Base-by-base conservation (phyloP, 768 basidiomycete species). In the Kwoniella sp. region DNA sequence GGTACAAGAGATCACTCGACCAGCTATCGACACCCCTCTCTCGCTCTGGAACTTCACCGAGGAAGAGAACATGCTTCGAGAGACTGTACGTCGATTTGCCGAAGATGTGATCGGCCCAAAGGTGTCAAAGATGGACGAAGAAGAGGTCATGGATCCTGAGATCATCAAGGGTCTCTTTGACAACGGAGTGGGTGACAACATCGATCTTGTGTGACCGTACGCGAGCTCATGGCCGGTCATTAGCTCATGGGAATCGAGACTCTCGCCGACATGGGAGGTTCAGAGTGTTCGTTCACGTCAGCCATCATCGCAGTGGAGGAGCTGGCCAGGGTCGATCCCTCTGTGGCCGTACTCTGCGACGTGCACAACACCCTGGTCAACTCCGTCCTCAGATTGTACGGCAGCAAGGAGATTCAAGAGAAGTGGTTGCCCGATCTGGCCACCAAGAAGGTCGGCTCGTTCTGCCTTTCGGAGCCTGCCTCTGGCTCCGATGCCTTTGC, bases 211-310 rank as follows among this genome's bases (percentile, higher is more conserved):
- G 3, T 25, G 5, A 12, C 14, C 17, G 22, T 14, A 23, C 26
- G 11, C 19, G 3, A 46, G 38, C 48, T 33, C 29, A 50, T 17
- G 38, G 5, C 22, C 17, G n/a, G 9, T 31, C 7, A 12, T n/a
- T 52, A 95, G 90, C 81, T 98, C 40, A 99, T 99, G 95, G 93
- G 89, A 31, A 93, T 99, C 52, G 95, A 98, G 76, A 96, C 89
- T 6, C 81, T 80, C 41, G 80, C 81, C 15, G 88, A 85, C 20
- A 81, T 87, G 53, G 88, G 87, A 3, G 95, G 95, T 29, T 80
- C 92, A 3, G 92, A 87, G 65, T 85, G 82, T 26, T 89, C 89
- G 2, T 99, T 99, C 76, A 95, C 87, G 0, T 84, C 89, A 1
- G 92, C 95, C 17, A 89, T 99, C 63, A 90, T 99, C 62, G 88